These are phyloP conservation scores for Acorus calamus DNA, from an alignment of 106 monocot genomes.

Conservation along the genomic window DNA sequence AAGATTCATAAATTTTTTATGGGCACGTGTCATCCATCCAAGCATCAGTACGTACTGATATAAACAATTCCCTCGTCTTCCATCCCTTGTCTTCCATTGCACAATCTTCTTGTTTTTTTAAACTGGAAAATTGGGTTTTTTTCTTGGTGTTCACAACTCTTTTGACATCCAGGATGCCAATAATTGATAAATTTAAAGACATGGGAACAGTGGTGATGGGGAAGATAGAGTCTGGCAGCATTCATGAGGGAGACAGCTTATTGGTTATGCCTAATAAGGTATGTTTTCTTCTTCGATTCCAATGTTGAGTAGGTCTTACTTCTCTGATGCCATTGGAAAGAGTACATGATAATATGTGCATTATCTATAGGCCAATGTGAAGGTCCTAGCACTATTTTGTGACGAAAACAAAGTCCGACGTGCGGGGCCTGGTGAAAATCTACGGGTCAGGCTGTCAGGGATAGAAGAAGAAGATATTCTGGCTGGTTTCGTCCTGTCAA, in stretches of 20 bases:
- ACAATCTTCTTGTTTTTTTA: no score
- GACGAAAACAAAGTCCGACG: slow-evolving; percentile 61
- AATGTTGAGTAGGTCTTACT: background rate
- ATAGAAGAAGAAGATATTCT: slow-evolving; percentile 89
- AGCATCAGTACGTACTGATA: no score
- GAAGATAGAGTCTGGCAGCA: slow-evolving; percentile 89
- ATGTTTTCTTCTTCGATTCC: slow-evolving; percentile 2
- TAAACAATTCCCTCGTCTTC: no score
- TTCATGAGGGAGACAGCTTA: slow-evolving; percentile 73
- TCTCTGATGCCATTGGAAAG: background rate
- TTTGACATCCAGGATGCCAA: slow-evolving; percentile 57
- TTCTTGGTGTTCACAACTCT: no score
- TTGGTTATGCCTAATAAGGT: slow-evolving; percentile 96
- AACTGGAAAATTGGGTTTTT: no score
- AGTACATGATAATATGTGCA: background rate
- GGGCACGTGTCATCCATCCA: no score
- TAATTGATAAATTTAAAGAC: slow-evolving; percentile 97
- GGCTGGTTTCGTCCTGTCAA: slow-evolving; percentile 93
- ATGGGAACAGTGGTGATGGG: slow-evolving; percentile 99
- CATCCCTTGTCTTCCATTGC: no score
- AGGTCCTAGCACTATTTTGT: slow-evolving; percentile 63
- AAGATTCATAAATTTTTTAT: no score
- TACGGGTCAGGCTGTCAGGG: slow-evolving; percentile 74
- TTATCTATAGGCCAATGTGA: slow-evolving; percentile 56
- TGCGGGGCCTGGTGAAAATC: slow-evolving; percentile 91